Evolutionary conservation across 495 filamentous ascomycete species (phyloP), one percentile per base, ranked within the genome.

Genomic region (Annulohypoxylon nitens): DNA sequence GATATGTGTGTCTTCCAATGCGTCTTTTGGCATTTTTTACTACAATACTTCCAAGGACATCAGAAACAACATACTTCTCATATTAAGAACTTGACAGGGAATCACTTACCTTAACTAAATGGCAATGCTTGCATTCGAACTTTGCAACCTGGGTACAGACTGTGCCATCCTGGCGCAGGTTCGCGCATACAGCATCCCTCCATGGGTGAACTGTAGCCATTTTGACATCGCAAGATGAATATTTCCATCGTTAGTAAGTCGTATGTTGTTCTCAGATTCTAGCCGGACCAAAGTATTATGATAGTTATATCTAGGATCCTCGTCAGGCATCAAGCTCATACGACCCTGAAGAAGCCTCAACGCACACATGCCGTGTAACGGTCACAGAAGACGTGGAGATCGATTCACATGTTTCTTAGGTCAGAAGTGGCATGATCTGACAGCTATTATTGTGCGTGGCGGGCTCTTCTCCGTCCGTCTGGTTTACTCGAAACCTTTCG

Each of bases 1-100:
- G 18, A 18, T 39, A 50, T 64, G 36, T 70, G 68, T 34, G n/a
- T 60, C 33, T 39, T 48, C 68, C 68, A 70, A 33, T 70, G 68
- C 41, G 20, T 16, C 23, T 61, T 64, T 34, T 70, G 68, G 16
- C 68, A 70, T 16, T 20, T n/a, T 2, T 30, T 14, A 10, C 54
- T 45, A n/a, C 68, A 70, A n/a, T 70, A 70, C 68, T 70, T 14
- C n/a, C 18, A 3, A 4, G 14, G 25, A 10, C 10, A 11, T 53
- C n/a, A 64, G 60, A 33, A 43, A 37, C 12, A 39, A 39, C 41
- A 5, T 23, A 23, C 16, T n/a, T 45, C 16, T 6, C 14, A n/a
- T n/a, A 45, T 45, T 5, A 23, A 0, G 20, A 23, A 23, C 1
- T 23, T 1, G 45, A 57, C 12, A 5, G 20, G 20, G 33, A 16